Base-by-base conservation (phyloP, 2,329 filamentous ascomycete genomes). In the Clonostachys rosea region DNA sequence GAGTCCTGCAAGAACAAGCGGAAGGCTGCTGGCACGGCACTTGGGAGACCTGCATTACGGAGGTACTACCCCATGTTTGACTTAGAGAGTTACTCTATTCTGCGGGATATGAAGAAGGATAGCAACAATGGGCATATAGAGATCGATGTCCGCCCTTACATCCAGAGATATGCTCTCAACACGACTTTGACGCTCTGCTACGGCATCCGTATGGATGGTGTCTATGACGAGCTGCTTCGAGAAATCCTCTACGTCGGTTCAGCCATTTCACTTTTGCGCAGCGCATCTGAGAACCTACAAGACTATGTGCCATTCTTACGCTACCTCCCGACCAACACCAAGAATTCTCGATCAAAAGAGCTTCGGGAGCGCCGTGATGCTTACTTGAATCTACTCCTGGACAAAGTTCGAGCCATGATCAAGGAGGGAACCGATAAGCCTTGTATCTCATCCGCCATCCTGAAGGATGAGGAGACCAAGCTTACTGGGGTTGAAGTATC, bases 51-150 rank as follows among this genome's bases (percentile, higher is more conserved):
- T 0, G 83, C 87, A 0, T 80, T 88, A 2, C 85, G 89, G 57
- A 84, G 82, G 1, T 92, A 92, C 62, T 86, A 91, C 79, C 87
- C 87, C 0, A 88, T 91, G 54, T 83, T 92, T 44, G 88, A 92
- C 54, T 79, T 91, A 24, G 89, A 92, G 62, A 81, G 83, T 33
- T 83, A 76, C 13, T 76, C 80, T 14, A 87, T 84, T 47, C 85
- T 92, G 65, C 83, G 81, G 52, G 87, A 92, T 55, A 74, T 92
- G 40, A 71, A 87, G 34, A 63, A 75, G 2, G 84, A 90, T 55
- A 82, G 79, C 54, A 70, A 80, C 37, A 69, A 76, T 10, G 88
- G 87, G 2, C 69, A 71, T 0, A 56, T 73, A 3, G 84, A 89
- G 42, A 69, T 92, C 34, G 84, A 91, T 51, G 86, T 87, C 0